A percentile compares a stretch with the other conserved stretches of the same genome.
phyloP scores from a whole-genome alignment of 2,329 filamentous ascomycete genomes.

The Orbilia brochopaga region DNA sequence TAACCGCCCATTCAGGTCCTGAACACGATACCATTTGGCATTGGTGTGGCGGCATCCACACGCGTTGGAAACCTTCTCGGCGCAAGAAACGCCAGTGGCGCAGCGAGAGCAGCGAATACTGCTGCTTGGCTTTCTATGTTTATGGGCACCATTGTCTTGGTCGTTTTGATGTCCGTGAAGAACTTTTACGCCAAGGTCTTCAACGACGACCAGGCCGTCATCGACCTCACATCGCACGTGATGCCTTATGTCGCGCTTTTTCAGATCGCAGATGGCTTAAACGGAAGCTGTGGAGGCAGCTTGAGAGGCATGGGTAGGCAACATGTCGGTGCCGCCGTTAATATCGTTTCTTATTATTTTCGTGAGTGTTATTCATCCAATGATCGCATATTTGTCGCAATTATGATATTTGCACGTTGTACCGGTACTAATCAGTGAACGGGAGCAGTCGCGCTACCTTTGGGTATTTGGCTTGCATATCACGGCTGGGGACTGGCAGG shows the following conservation, averaged over 20 bases:
- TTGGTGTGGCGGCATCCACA: conserved; percentile 79
- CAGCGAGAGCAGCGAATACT: conserved; percentile 74
- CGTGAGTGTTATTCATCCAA: conserved; percentile 58
- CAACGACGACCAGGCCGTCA: conserved; percentile 75
- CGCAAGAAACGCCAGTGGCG: conserved; percentile 69
- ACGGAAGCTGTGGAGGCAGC: conserved; percentile 81
- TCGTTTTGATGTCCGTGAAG: conserved; percentile 72
- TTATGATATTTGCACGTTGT: background rate
- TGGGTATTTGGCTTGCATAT: conserved; percentile 84
- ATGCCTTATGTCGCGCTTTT: conserved; percentile 88
- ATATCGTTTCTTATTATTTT: conserved; percentile 81
- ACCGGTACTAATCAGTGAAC: no score
- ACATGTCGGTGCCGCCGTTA: conserved; percentile 81
- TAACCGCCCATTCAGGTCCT: conserved; percentile 34
- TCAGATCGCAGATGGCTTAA: conserved; percentile 86
- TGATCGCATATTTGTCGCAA: background rate
- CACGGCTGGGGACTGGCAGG: conserved; percentile 82
- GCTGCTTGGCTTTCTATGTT: conserved; percentile 75
- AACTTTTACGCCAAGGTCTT: conserved; percentile 78
- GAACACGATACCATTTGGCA: conserved; percentile 80
- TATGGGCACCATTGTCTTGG: conserved; percentile 71
- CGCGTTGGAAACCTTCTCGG: conserved; percentile 82
- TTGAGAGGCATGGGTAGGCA: conserved; percentile 84
- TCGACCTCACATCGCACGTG: conserved; percentile 74
- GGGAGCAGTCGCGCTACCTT: conserved; percentile 66